Conservation (phyloP, 495 filamentous ascomycete species). For the Penicilliopsis zonata region DNA sequence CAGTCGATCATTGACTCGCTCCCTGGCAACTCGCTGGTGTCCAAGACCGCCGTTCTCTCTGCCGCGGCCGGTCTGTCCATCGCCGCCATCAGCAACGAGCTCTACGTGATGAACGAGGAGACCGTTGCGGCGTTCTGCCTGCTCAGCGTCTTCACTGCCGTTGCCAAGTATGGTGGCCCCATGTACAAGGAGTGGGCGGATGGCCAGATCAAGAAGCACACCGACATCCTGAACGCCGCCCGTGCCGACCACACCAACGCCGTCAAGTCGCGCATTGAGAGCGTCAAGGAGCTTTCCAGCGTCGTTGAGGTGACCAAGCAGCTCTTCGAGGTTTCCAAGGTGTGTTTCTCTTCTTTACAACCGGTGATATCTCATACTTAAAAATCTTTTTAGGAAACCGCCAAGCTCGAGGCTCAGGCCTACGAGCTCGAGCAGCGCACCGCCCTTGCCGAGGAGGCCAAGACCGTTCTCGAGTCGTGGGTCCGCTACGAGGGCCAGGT, state of each 20-base stretch:
- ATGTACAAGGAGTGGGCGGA: conserved; percentile 89
- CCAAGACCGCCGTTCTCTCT: conserved; percentile 94
- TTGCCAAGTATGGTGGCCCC: conserved; percentile 86
- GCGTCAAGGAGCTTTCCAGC: conserved; percentile 79
- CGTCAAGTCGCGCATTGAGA: conserved; percentile 85
- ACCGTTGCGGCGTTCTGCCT: conserved; percentile 81
- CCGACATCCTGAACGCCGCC: conserved; percentile 83
- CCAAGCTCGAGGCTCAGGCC: conserved; percentile 84
- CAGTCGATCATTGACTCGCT: conserved; percentile 88
- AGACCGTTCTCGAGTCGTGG: conserved; percentile 93
- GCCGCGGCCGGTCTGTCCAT: conserved; percentile 80
- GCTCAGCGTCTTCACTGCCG: conserved; percentile 75
- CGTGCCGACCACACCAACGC: conserved; percentile 89
- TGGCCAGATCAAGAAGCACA: conserved; percentile 74
- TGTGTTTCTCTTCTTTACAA: conserved; percentile 23
- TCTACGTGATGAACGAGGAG: conserved; percentile 99
- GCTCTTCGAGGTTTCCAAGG: conserved; percentile 97
- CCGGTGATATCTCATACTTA: too few species aligned
- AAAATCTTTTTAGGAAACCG: conserved; percentile 67
- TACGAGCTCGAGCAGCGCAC: conserved; percentile 96
- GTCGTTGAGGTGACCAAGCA: conserved; percentile 95
- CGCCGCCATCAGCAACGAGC: conserved; percentile 97
- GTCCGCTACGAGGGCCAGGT: conserved; percentile 96
- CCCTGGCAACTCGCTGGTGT: conserved; percentile 71
- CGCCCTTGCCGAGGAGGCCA: conserved; percentile 79